Percentiles rank a stretch among this genome's conserved stretches.
phyloP scores from a whole-genome alignment of 306 rosid species.

The Fragaria ananassa region DNA sequence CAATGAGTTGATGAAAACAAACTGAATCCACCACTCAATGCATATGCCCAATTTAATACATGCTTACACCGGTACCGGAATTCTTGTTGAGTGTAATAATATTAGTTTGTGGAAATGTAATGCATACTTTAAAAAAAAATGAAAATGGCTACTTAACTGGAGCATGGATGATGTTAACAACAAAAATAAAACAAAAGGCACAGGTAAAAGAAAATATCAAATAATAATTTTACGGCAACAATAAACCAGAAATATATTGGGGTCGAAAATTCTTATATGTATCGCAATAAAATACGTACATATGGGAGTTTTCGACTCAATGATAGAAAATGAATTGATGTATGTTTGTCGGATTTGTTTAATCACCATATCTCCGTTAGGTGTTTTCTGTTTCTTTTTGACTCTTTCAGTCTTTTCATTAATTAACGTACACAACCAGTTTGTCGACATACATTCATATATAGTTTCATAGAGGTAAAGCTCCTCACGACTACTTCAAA shows the following conservation, averaged over 20 bases:
- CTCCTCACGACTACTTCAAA: slow-evolving; percentile 5
- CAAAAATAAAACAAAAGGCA: no score
- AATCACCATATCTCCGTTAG: neutral
- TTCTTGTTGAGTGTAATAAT: neutral
- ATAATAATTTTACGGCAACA: no score
- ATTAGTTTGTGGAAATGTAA: neutral
- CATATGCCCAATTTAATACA: neutral
- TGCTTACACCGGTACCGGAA: neutral
- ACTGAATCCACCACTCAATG: slow-evolving; percentile 18
- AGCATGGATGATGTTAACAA: neutral
- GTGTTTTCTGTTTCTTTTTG: neutral
- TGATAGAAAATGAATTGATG: no score
- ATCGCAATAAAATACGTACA: no score
- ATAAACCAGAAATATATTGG: no score
- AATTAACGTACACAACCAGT: neutral
- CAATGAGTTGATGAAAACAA: slow-evolving; percentile 36
- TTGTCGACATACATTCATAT: neutral
- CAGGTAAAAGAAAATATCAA: no score
- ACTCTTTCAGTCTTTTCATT: neutral
- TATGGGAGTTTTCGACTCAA: no score
- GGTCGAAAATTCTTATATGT: no score
- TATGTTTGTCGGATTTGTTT: neutral
- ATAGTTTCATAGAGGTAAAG: neutral
- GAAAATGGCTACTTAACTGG: neutral
- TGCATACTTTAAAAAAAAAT: neutral